Evolutionary conservation across 208 protist genomes (phyloP).

Genomic region (Wallacemonas sp.): DNA sequence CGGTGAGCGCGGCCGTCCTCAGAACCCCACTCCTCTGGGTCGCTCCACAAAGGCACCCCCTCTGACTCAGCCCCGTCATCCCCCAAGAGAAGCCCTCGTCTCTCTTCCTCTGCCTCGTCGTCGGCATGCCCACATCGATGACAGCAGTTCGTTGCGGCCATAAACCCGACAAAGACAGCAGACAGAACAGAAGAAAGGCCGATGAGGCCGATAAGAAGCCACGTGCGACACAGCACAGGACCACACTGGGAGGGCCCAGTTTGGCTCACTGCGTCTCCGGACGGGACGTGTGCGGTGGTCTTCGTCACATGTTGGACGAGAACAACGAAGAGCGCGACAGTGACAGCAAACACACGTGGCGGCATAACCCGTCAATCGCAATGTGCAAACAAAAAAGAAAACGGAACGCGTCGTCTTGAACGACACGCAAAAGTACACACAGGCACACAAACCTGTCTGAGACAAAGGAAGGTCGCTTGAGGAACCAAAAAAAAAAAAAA

Average conservation of each 20-base stretch:
- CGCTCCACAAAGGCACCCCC: no score
- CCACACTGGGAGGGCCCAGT: neutral
- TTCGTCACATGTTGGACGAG: no score
- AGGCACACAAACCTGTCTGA: neutral
- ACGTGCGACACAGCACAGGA: neutral
- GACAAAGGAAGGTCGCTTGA: neutral
- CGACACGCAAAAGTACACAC: conserved; percentile 11
- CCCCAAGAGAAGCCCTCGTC: no score
- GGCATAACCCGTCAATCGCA: no score
- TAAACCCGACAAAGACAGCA: neutral
- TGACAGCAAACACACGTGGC: no score
- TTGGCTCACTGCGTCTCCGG: no score
- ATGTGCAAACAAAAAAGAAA: neutral
- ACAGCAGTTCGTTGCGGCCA: conserved; percentile 1
- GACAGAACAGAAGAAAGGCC: neutral
- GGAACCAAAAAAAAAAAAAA: conserved; percentile 17
- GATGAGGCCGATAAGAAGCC: neutral
- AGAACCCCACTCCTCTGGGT: no score
- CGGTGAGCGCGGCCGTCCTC: no score
- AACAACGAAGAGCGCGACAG: no score
- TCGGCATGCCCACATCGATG: neutral
- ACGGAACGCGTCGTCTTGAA: neutral
- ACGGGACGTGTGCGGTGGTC: no score
- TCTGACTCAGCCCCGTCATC: no score
- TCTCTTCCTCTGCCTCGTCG: neutral